Base-by-base conservation (phyloP, 805 yeast genomes). In the Yamadazyma phyllophila region DNA sequence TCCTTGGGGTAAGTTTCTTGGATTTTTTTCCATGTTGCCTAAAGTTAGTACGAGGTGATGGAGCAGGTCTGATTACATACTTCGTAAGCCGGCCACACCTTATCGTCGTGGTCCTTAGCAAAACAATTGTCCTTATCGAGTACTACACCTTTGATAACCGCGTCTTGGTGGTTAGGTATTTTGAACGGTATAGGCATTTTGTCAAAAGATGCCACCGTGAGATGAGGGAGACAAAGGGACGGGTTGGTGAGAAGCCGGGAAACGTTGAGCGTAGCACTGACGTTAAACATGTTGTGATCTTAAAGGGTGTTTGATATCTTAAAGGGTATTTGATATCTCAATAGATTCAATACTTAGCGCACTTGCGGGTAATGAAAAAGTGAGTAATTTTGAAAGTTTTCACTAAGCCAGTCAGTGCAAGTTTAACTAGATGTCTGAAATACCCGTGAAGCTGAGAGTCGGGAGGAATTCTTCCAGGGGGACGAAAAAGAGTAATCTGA, bases 51-150 rank as follows among this genome's bases (percentile, higher is more conserved):
- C 8, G 62, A 20, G 24, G 24, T 20, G 3, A 6, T 20, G 24
- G 6, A 20, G 6, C 3, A 20, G 24, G 24, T 20, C 3, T 4
- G 24, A 20, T 20, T 35, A 43, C 49, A 39, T 46, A 46, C 49
- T 35, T 31, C 36, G 15, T 51, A 91, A 1, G 69, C 86, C 0
- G 87, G 89, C 87, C 88, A 90, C 1, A 92, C 86, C 47, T 80
- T 77, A 48, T 83, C 85, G 48, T 82, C 86, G 45, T 88, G 86
- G 30, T 91, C 91, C 47, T 78, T 76, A 4, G 99, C 96, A 61
- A 94, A 87, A 59, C 98, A 92, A 63, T 94, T 94, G 66, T 94
- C 99, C 62, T 94, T 94, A 60, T 94, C 99, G 20, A 94, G 70
- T 0, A 94, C 92, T 1, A 91, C 76, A 0, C 90, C 96, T 57